Evolutionary conservation across 768 basidiomycete species (phyloP).

Genomic region (Symmetrospora coprosmae): DNA sequence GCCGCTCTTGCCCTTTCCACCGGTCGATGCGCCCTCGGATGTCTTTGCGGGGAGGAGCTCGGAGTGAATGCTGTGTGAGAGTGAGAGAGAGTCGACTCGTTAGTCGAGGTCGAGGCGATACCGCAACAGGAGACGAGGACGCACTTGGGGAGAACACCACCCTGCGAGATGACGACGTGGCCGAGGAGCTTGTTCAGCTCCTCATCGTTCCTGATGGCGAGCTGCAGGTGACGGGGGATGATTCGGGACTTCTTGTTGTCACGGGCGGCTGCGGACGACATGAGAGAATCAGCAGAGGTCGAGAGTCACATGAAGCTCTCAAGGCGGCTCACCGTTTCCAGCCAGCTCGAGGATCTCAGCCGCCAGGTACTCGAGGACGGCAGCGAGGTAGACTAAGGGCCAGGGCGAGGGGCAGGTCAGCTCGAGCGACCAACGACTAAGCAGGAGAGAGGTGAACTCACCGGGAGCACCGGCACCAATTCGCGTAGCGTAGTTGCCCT

Average conservation of each 20-base stretch:
- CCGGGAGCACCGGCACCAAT: conserved; percentile 72
- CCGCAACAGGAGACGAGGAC: background rate
- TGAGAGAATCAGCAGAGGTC: background rate
- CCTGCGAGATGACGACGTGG: conserved; percentile 67
- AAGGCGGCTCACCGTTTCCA: conserved; percentile 56
- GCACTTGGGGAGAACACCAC: conserved; percentile 35
- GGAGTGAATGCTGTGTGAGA: conserved; percentile 19
- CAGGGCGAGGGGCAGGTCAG: background rate
- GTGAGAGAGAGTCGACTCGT: background rate
- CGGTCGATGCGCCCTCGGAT: background rate
- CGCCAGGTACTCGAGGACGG: conserved; percentile 71
- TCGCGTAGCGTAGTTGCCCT: conserved; percentile 73
- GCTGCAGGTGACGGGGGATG: conserved; percentile 60
- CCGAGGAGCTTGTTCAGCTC: conserved; percentile 46
- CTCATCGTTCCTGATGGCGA: conserved; percentile 63
- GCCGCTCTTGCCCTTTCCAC: background rate
- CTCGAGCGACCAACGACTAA: background rate
- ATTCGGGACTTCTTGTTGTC: conserved; percentile 74
- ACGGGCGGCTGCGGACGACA: conserved; percentile 45
- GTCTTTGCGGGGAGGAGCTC: conserved; percentile 23
- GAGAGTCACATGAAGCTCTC: conserved; percentile 41
- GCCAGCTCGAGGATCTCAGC: conserved; percentile 79
- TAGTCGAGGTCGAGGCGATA: background rate
- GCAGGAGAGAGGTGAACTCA: background rate
- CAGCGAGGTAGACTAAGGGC: conserved; percentile 57